Base-by-base conservation (phyloP, 2,329 filamentous ascomycete genomes). In the Rosellinia necatrix region DNA sequence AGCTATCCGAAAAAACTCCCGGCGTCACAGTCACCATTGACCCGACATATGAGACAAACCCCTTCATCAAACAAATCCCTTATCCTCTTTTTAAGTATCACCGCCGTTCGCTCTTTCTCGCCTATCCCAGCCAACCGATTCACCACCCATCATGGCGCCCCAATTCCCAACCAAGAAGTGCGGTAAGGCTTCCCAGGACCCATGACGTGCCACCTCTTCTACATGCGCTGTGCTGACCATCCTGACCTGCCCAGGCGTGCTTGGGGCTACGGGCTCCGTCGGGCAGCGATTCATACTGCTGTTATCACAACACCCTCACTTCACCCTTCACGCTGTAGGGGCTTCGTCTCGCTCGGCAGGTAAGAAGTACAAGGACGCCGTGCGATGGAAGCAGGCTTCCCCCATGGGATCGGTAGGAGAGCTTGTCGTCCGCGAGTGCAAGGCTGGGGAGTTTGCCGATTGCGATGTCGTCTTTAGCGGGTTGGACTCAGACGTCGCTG, bases 201-300 rank as follows among this genome's bases (percentile, higher is more conserved):
- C n/a, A n/a, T n/a, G n/a, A n/a, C n/a, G n/a, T n/a, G n/a, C n/a
- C n/a, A n/a, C n/a, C n/a, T n/a, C n/a, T n/a, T n/a, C n/a, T n/a
- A n/a, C n/a, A n/a, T n/a, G n/a, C n/a, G n/a, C n/a, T n/a, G n/a
- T 12, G 10, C 17, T 56, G 6, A 58, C 43, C 1, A 4, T 6
- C 5, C 24, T 10, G 7, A 22, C 27, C 10, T 29, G 9, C 38
- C 32, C 40, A 66, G 84, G 84, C 72, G 91, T 97, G 55, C 84
- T 97, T 53, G 92, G 93, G 67, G 91, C 89, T 75, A 97, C 93
- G 27, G 94, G 94, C 70, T 96, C 92, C 30, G 93, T 97, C 12
- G 93, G 93, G 67, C 92, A 96, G 76, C 87, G 94, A 69, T 97
- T 97, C 75, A 94, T 97, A 71, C 87, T 97, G 29, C 85, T 97